These are phyloP conservation scores for Penicillium occitanis DNA, from an alignment of 2,329 filamentous ascomycete species.

Conservation along the genomic window DNA sequence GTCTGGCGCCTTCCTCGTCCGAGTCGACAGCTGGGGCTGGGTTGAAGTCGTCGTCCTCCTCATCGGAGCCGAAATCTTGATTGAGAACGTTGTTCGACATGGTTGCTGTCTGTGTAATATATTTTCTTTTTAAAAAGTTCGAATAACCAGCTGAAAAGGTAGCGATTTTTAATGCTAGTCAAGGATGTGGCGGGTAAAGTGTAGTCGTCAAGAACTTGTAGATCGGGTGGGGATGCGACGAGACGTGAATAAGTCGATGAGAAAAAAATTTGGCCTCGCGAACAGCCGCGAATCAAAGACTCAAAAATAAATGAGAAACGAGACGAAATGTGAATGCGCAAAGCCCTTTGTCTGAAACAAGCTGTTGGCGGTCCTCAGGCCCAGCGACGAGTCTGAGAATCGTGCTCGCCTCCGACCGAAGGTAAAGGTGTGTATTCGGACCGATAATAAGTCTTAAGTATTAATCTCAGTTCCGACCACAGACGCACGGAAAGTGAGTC, in stretches of 20 bases:
- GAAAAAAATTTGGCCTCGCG: no score
- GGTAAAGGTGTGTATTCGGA: neutral
- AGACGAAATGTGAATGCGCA: neutral
- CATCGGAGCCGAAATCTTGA: conserved; percentile 57
- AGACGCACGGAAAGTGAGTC: neutral
- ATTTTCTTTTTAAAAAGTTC: neutral
- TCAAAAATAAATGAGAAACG: neutral
- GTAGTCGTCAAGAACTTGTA: neutral
- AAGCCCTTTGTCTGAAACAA: neutral
- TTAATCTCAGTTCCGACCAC: neutral
- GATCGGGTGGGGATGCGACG: neutral
- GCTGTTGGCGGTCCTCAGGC: neutral
- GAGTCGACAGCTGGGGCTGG: conserved; percentile 72
- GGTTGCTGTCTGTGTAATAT: neutral
- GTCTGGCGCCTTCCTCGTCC: conserved; percentile 54
- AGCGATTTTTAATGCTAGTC: neutral
- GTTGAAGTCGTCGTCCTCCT: conserved; percentile 88
- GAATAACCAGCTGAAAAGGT: neutral
- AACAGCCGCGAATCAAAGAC: no score
- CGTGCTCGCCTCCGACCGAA: neutral
- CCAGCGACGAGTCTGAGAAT: neutral
- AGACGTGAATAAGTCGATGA: neutral
- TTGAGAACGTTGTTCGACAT: conserved; percentile 49
- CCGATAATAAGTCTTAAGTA: neutral
- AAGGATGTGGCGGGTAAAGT: neutral